Base-by-base conservation (phyloP, 345 rosid species). In the Hibiscus syriacus region DNA sequence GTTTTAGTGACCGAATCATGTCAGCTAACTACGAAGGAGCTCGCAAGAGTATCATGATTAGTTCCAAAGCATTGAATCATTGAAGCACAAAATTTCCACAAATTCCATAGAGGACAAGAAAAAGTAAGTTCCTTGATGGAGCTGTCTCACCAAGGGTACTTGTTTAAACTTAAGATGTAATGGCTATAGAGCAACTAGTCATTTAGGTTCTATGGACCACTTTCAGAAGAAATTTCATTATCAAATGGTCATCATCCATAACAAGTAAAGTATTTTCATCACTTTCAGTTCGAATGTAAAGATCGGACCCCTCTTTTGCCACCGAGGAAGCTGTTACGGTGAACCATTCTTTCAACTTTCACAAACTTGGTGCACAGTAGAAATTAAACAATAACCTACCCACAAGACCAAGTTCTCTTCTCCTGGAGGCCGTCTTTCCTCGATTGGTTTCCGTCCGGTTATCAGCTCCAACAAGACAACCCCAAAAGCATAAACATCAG, bases 401-500 rank as follows among this genome's bases (percentile, higher is more conserved):
- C 98, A 93, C 30, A 88, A 69, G 68, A 93, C 90, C 77, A 93
- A 81, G 76, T 90, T 93, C 87, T 93, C 94, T 86, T 90, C 96
- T 70, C 96, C 97, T 30, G 85, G 60, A 32, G 90, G 85, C 79
- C 92, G 83, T 66, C 70, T 86, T 59, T 85, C 84, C 80, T 93
- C 98, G 70, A 89, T 89, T 29, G 98, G 98, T 70, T 90, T 90
- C 66, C 96, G 84, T 48, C 96, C 96, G 0, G 97, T 87, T 57
- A 93, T 68, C 68, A 93, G 75, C 78, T 93, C 98, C 80, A 93
- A 75, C 30, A 93, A 80, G 70, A 93, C 94, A 9, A 93, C 98
- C 49, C 98, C 98, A 54, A 86, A 93, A 55, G 97, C 98, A 77
- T 89, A 93, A 70, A 93, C 96, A 80, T 93, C 97, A 0, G 96